phyloP scores from a whole-genome alignment of 2,329 filamentous ascomycete genomes.

The Aspergillus sclerotialis region DNA sequence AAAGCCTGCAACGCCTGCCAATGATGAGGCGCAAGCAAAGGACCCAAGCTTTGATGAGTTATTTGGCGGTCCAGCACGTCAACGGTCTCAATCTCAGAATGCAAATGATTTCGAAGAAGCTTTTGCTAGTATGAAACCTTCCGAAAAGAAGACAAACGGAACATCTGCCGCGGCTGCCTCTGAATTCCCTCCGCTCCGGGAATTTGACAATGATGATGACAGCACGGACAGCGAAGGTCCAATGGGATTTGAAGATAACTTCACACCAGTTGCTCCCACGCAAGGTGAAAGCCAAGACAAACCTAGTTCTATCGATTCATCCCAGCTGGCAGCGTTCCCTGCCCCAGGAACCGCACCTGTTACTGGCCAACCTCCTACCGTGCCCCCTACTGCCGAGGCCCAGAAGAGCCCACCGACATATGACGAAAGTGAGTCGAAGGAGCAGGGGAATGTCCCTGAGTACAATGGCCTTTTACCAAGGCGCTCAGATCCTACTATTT shows the following conservation, averaged over 20 bases:
- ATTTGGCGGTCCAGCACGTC: constrained; percentile 37
- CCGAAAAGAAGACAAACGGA: constrained; percentile 34
- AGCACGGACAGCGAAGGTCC: constrained; percentile 61
- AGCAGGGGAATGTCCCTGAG: constrained; percentile 24
- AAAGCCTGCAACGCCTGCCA: constrained; percentile 40
- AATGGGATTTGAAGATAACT: constrained; percentile 84
- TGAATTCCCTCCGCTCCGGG: constrained; percentile 92
- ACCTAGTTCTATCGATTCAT: constrained; percentile 29
- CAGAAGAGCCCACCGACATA: constrained; percentile 50
- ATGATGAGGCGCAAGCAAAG: constrained; percentile 19
- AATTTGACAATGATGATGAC: constrained; percentile 74
- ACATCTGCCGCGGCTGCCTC: constrained; percentile 30
- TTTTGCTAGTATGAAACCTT: constrained; percentile 38
- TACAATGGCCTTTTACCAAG: constrained; percentile 35
- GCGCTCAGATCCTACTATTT: constrained; percentile 31
- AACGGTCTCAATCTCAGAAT: constrained; percentile 39
- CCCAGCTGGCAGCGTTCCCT: constrained; percentile 32
- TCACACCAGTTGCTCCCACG: constrained; percentile 56
- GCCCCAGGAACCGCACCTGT: constrained; percentile 33
- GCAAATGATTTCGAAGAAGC: constrained; percentile 42
- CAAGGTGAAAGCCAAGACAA: constrained; percentile 19
- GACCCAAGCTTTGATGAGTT: constrained; percentile 40
- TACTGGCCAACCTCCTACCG: constrained; percentile 15
- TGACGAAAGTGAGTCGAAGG: constrained; percentile 17
- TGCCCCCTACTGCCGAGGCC: constrained; percentile 46